A percentile compares a stretch with the other conserved stretches of the same genome.
These are phyloP conservation scores for Litsea cubeba DNA, from an alignment of 164 flowering plant genomes.

Conservation along the genomic window DNA sequence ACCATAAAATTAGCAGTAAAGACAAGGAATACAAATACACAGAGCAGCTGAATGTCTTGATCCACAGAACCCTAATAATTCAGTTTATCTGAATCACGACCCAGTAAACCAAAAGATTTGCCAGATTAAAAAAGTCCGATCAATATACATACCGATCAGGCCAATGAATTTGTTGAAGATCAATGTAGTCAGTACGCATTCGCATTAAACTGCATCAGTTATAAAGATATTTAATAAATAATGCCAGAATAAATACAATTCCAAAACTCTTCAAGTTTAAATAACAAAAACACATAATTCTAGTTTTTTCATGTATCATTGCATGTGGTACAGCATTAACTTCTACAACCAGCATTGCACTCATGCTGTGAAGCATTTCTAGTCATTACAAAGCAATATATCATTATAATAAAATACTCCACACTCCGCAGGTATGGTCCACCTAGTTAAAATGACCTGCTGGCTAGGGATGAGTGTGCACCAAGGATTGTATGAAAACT, in stretches of 20 bases:
- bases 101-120: not conserved
- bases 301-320: not conserved
- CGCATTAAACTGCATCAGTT: constrained; percentile 56
- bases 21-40: not conserved
- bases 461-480: not conserved
- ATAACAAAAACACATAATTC: too few relatives aligned
- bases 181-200: constrained; percentile 63
- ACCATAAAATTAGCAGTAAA: not conserved
- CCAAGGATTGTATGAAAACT: not conserved
- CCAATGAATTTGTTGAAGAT: constrained; percentile 88
- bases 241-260: too few relatives aligned
- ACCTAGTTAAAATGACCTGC: not conserved
- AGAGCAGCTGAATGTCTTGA: not conserved
- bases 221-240: not conserved
- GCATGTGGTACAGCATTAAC: not conserved
- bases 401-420: not conserved
- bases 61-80: not conserved
- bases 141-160: constrained; percentile 80
- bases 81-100: constrained; percentile 3
- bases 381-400: not conserved
- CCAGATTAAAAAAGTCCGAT: constrained; percentile 8
- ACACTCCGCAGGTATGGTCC: not conserved
- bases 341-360: not conserved
- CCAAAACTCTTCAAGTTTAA: too few relatives aligned
- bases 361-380: not conserved